Conservation (phyloP, 2,329 filamentous ascomycete species). For the Scopulariopsis brevicaulis region DNA sequence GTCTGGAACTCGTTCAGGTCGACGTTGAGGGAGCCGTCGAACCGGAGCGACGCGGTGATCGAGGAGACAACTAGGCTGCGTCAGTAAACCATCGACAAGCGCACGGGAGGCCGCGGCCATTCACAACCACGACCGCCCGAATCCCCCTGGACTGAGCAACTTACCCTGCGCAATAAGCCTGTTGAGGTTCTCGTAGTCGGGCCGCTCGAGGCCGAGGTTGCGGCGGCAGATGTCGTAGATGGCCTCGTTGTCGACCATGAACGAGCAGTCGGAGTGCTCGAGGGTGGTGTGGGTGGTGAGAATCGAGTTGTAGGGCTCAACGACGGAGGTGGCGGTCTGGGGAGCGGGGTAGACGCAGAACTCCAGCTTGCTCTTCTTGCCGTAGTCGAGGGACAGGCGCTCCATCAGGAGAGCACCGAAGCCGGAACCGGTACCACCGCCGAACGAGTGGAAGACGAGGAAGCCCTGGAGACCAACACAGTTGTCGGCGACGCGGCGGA, state of each 20-base stretch:
- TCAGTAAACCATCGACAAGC: slow-evolving; percentile 14
- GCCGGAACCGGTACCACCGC: slow-evolving; percentile 95
- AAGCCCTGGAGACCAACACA: slow-evolving; percentile 97
- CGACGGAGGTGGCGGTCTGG: slow-evolving; percentile 91
- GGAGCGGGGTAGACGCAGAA: slow-evolving; percentile 99
- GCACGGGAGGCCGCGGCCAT: background rate
- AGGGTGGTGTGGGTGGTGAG: slow-evolving; percentile 98
- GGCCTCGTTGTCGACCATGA: slow-evolving; percentile 99
- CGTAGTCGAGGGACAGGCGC: slow-evolving; percentile 96
- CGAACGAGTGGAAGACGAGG: slow-evolving; percentile 99
- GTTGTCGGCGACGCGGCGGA: slow-evolving; percentile 94
- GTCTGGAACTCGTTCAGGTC: slow-evolving; percentile 99
- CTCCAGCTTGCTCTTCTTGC: slow-evolving; percentile 99
- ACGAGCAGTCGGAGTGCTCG: slow-evolving; percentile 98
- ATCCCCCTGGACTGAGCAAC: background rate
- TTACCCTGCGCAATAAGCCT: slow-evolving; percentile 92
- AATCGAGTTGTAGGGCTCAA: slow-evolving; percentile 99
- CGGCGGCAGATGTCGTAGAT: slow-evolving; percentile 99
- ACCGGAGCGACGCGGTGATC: slow-evolving; percentile 95
- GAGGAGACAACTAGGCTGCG: slow-evolving; percentile 74
- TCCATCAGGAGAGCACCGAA: slow-evolving; percentile 99
- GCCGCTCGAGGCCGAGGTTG: slow-evolving; percentile 93
- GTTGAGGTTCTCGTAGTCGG: slow-evolving; percentile 98
- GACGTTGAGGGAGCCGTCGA: slow-evolving; percentile 97
- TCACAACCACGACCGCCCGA: background rate